Evolutionary conservation across 257 asterid genomes (phyloP).

Genomic region (Knoxia roxburghii): DNA sequence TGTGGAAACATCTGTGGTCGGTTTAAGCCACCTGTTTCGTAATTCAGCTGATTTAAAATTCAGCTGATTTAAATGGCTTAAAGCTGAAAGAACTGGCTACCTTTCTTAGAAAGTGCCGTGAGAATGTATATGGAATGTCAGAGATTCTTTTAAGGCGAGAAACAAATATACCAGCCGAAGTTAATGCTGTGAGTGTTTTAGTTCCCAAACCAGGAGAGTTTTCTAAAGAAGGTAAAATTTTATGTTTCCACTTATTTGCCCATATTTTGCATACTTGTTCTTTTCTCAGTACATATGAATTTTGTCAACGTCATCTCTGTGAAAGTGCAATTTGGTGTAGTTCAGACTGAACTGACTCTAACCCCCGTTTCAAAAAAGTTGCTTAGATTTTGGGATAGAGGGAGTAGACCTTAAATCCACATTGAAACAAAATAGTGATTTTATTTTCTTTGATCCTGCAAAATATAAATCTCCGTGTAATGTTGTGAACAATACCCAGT

Average conservation of each 20-base stretch:
- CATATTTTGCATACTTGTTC: background rate
- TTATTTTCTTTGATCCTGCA: background rate
- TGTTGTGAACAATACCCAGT: background rate
- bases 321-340: background rate
- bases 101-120: constrained; percentile 54
- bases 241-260: background rate
- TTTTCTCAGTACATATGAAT: background rate
- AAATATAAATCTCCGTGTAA: background rate
- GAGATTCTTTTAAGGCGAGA: constrained; percentile 74
- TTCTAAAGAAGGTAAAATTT: constrained; percentile 46
- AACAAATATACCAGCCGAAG: constrained; percentile 59
- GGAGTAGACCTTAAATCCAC: background rate
- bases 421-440: background rate
- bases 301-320: background rate
- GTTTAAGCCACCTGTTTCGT: constrained; percentile 71
- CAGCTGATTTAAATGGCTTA: constrained; percentile 61
- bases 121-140: constrained; percentile 56
- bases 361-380: too few relatives aligned
- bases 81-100: constrained; percentile 67
- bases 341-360: background rate
- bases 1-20: constrained; percentile 73
- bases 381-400: too few relatives aligned
- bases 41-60: constrained; percentile 43
- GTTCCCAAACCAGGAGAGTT: constrained; percentile 57
- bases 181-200: constrained; percentile 75